phyloP scores from a whole-genome alignment of 352 stramenopile species.

The Pythium grandisporangium region DNA sequence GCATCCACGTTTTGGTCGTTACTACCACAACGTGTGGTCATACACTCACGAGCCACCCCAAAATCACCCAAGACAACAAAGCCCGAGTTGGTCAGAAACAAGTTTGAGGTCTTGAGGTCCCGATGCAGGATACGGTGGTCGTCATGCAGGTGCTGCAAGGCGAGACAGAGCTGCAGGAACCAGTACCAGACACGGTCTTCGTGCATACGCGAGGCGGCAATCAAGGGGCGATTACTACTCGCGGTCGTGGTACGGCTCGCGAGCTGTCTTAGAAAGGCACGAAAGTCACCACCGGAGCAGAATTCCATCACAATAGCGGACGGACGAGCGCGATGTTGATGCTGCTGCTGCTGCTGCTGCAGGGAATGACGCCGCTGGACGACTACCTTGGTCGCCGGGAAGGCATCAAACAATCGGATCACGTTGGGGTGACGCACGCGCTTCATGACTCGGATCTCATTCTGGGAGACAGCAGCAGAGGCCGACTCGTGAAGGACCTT shows the following conservation, averaged over 20 bases:
- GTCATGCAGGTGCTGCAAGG: constrained; percentile 84
- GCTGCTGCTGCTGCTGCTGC: too few species aligned
- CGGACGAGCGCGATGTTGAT: too few species aligned
- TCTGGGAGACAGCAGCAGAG: constrained; percentile 9
- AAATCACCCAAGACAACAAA: constrained; percentile 86
- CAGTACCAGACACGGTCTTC: constrained; percentile 86
- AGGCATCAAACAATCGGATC: constrained; percentile 75
- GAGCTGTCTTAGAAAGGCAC: constrained; percentile 27
- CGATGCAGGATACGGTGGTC: constrained; percentile 63
- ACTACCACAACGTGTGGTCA: too few species aligned
- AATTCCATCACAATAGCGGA: constrained; percentile 90
- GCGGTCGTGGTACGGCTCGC: too few species aligned
- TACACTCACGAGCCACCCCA: constrained; percentile 67
- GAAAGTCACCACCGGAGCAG: constrained; percentile 74
- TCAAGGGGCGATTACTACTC: too few species aligned
- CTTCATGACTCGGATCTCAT: constrained; percentile 69
- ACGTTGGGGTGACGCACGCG: constrained; percentile 87
- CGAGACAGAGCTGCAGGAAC: constrained; percentile 87
- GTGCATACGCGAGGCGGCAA: constrained; percentile 8
- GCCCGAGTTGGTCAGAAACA: constrained; percentile 54
- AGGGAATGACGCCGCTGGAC: too few species aligned
- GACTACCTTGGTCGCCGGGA: too few species aligned
- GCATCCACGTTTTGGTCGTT: too few species aligned
- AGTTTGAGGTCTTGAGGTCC: constrained; percentile 90
- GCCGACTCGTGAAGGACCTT: constrained; percentile 68